Evolutionary conservation across 2,329 filamentous ascomycete species (phyloP).

Genomic region (Fusarium pseudograminearum): DNA sequence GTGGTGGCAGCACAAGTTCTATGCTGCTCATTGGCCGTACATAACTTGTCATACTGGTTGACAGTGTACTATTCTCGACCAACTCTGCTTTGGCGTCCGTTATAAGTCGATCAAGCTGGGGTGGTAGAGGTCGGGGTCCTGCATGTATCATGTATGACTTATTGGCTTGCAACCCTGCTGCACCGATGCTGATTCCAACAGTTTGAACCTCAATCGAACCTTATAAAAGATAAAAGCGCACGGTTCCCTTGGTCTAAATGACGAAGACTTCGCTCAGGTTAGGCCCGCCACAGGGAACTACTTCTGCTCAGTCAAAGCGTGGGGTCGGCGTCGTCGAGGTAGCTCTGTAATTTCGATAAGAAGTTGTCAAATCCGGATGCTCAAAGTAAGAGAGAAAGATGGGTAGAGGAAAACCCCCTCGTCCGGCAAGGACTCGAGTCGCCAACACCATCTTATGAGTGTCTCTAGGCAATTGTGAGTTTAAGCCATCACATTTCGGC

Average conservation of each 20-base stretch:
- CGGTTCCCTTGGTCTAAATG: constrained; percentile 26
- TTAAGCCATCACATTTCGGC: constrained; percentile 39
- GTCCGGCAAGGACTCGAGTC: constrained; percentile 10
- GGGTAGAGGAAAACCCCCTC: constrained; percentile 12
- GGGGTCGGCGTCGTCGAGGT: constrained; percentile 6
- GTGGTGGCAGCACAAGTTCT: constrained; percentile 39
- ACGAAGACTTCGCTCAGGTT: constrained; percentile 14
- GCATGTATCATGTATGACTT: constrained; percentile 33
- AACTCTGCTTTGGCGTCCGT: constrained; percentile 3
- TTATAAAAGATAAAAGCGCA: constrained; percentile 27
- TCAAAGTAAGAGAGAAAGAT: constrained; percentile 4
- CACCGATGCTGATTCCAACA: constrained; percentile 23
- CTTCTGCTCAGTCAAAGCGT: neutral
- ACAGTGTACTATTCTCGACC: constrained; percentile 4
- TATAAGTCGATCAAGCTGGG: constrained; percentile 7
- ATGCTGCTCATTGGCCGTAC: constrained; percentile 31
- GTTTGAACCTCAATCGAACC: constrained; percentile 13
- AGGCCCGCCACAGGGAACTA: constrained; percentile 6
- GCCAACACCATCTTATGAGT: constrained; percentile 36
- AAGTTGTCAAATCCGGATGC: neutral
- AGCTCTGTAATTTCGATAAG: constrained; percentile 1
- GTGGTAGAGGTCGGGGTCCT: constrained; percentile 20
- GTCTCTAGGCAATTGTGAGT: constrained; percentile 32
- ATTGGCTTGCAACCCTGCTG: constrained; percentile 20
- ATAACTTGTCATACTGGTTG: constrained; percentile 31